Percentiles rank a stretch among this genome's conserved stretches.
Evolutionary conservation across 805 yeast species (phyloP).

Genomic region (Wickerhamiella brachini): DNA sequence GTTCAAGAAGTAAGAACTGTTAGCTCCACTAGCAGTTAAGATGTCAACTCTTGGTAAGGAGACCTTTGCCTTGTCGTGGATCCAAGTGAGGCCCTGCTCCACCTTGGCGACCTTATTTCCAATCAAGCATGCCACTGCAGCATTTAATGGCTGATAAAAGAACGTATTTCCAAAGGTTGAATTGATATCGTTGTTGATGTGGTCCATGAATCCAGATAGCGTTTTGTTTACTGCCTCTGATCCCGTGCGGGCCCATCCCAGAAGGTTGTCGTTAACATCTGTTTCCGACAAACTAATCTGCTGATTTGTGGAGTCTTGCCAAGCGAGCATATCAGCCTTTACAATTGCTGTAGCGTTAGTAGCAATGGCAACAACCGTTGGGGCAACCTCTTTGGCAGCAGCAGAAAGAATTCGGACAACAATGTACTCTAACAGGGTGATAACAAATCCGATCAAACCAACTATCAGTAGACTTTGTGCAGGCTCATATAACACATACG

Average conservation of each 20-base stretch:
- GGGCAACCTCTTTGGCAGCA: conserved; percentile 9
- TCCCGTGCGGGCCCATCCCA: conserved; percentile 51
- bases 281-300: conserved; percentile 37
- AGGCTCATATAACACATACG: conserved; percentile 39
- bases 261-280: conserved; percentile 45
- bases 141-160: conserved; percentile 44
- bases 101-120: conserved; percentile 56
- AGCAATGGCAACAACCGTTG: conserved; percentile 9
- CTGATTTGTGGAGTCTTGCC: conserved; percentile 46
- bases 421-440: conserved; percentile 41
- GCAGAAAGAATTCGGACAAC: conserved; percentile 18
- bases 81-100: conserved; percentile 68
- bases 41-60: conserved; percentile 33
- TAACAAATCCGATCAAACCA: conserved; percentile 42
- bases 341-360: conserved; percentile 9
- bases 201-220: conserved; percentile 38
- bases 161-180: conserved; percentile 56
- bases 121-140: conserved; percentile 66
- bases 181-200: conserved; percentile 45
- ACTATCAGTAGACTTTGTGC: conserved; percentile 38
- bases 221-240: conserved; percentile 49
- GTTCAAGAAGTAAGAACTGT: neutral
- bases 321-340: conserved; percentile 19
- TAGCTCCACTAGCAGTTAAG: neutral
- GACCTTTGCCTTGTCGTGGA: conserved; percentile 47